phyloP scores from a whole-genome alignment of 2,329 filamentous ascomycete genomes.

The Botrytis fragariae region DNA sequence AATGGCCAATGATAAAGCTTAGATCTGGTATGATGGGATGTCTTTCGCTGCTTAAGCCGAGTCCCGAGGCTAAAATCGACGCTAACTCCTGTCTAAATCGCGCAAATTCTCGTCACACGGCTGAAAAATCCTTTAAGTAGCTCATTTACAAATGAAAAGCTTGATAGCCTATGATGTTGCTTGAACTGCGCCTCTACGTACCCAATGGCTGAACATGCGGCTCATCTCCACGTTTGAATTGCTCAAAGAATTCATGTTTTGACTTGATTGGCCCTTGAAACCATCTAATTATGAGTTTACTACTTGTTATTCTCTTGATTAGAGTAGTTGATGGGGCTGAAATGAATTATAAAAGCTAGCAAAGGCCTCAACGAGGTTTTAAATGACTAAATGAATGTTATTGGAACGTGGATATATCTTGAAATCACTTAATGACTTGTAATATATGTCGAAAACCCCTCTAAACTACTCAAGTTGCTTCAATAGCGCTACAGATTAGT shows the following conservation, averaged over 20 bases:
- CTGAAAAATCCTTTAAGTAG: neutral
- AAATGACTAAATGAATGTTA: rapidly evolving
- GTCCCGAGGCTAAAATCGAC: too few relatives aligned
- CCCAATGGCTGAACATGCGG: neutral
- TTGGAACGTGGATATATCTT: neutral
- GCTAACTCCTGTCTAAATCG: neutral
- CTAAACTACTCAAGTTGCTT: neutral
- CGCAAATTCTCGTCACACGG: neutral
- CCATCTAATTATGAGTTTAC: neutral
- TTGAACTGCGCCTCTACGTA: neutral
- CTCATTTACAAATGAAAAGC: neutral
- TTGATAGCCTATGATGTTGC: neutral
- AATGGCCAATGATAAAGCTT: neutral
- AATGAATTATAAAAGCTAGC: rapidly evolving
- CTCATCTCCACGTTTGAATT: neutral
- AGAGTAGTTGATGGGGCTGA: neutral
- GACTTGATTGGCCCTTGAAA: rapidly evolving
- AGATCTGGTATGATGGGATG: too few relatives aligned
- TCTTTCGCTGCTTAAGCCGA: too few relatives aligned
- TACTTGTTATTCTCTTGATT: neutral
- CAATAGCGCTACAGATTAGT: neutral
- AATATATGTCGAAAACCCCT: neutral
- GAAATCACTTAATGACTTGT: neutral
- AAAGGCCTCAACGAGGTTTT: rapidly evolving
- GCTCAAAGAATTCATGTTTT: neutral